phyloP scores from a whole-genome alignment of 306 rosid genomes.

The Hippophae gyantsensis region DNA sequence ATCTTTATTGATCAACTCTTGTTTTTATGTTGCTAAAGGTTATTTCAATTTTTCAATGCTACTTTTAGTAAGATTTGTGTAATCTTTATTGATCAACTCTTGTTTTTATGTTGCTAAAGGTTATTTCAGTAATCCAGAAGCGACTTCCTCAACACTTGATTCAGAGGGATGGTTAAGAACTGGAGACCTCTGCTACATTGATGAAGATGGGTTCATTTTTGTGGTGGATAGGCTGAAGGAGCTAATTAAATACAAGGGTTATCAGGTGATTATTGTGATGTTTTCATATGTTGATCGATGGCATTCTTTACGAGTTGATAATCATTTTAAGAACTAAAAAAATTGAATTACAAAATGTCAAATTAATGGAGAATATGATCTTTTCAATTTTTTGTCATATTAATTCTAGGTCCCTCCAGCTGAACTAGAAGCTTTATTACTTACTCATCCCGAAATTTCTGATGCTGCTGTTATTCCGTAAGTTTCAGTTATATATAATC shows the following conservation, averaged over 20 bases:
- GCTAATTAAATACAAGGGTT: slow-evolving; percentile 88
- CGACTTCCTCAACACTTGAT: slow-evolving; percentile 61
- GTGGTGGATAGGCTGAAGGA: slow-evolving; percentile 85
- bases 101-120: slow-evolving; percentile 34
- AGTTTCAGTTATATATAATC: slow-evolving; percentile 1
- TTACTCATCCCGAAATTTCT: slow-evolving; percentile 57
- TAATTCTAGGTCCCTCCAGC: slow-evolving; percentile 74
- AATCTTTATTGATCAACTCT: background rate
- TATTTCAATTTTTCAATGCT: no score
- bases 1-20: no score
- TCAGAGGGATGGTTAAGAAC: slow-evolving; percentile 88
- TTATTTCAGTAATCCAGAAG: slow-evolving; percentile 65
- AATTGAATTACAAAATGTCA: no score
- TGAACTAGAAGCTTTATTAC: slow-evolving; percentile 77
- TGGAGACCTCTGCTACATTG: slow-evolving; percentile 79
- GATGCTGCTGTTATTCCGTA: slow-evolving; percentile 98
- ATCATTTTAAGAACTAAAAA: no score
- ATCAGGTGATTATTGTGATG: slow-evolving; percentile 48
- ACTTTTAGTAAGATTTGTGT: no score
- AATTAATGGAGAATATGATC: background rate
- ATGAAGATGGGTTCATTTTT: slow-evolving; percentile 73
- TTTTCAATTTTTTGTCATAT: slow-evolving; percentile 5
- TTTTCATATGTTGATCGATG: background rate
- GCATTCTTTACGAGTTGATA: no score
- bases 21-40: no score